Percentiles rank a stretch among this genome's conserved stretches.
Conservation (phyloP, 2,329 filamentous ascomycete genomes). For the Verticillium klebahnii region DNA sequence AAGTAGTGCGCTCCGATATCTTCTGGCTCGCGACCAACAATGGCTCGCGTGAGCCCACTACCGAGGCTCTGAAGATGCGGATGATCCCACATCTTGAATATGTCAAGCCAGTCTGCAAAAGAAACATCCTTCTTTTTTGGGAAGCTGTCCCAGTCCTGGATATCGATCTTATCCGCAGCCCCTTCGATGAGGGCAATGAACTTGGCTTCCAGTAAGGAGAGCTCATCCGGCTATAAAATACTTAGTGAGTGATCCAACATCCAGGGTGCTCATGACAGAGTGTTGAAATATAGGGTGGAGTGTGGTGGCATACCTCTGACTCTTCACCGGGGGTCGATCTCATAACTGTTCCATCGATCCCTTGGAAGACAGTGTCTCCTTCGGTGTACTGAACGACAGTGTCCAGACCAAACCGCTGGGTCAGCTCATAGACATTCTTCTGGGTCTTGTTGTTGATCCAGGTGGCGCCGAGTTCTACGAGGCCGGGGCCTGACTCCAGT, state of each 20-base stretch:
- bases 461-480: slow-evolving; percentile 10
- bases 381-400: slow-evolving; percentile 7
- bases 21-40: slow-evolving; percentile 15
- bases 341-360: not conserved
- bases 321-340: not conserved
- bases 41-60: slow-evolving; percentile 1
- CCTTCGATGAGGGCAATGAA: not conserved
- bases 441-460: slow-evolving; percentile 14
- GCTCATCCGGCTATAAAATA: not conserved
- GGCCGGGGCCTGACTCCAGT: slow-evolving; percentile 2
- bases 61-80: not conserved
- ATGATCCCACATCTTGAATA: not conserved
- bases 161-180: not conserved
- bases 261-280: no score
- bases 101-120: slow-evolving; percentile 1
- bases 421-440: slow-evolving; percentile 2
- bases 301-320: not conserved
- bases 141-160: slow-evolving; percentile 1
- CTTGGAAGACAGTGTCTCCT: slow-evolving; percentile 6
- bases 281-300: no score
- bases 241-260: not conserved
- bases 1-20: slow-evolving; percentile 15
- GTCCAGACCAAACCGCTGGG: slow-evolving; percentile 9
- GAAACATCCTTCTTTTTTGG: slow-evolving; percentile 1
- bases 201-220: not conserved